Conservation (phyloP, 768 basidiomycete genomes). For the Pulveroboletus ravenelii region DNA sequence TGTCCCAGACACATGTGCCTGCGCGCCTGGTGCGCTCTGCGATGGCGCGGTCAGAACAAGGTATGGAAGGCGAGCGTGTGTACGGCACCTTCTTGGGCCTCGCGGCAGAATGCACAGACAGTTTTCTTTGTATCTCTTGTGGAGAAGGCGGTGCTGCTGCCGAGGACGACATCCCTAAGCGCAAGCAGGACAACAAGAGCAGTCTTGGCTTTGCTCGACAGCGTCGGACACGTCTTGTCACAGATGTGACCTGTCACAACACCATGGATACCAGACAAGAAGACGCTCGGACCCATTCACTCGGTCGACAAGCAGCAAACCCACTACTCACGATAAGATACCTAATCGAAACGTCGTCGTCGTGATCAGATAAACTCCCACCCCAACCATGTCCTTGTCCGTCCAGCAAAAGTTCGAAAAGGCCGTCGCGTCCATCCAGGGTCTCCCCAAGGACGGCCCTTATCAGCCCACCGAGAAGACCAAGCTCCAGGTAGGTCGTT, state of each 20-base stretch:
- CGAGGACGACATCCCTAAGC: slow-evolving; percentile 25
- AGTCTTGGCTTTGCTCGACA: slow-evolving; percentile 1
- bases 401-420: slow-evolving; percentile 61
- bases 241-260: slow-evolving; percentile 21
- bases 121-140: slow-evolving; percentile 82
- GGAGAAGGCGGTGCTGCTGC: slow-evolving; percentile 64
- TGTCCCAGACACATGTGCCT: slow-evolving; percentile 57
- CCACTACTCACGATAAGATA: too few species aligned
- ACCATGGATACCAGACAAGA: neutral
- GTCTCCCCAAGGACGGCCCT: slow-evolving; percentile 67
- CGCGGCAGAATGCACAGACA: slow-evolving; percentile 67
- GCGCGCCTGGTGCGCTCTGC: slow-evolving; percentile 30
- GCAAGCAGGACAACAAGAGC: slow-evolving; percentile 9
- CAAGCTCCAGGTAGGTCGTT: slow-evolving; percentile 66
- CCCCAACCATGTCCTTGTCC: slow-evolving; percentile 47
- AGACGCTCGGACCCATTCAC: neutral
- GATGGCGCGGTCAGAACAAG: slow-evolving; percentile 16
- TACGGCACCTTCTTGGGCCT: slow-evolving; percentile 45
- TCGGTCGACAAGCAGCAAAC: neutral
- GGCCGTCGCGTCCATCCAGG: slow-evolving; percentile 61
- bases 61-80: neutral
- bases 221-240: slow-evolving; percentile 6
- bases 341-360: slow-evolving; percentile 9
- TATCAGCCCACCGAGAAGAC: slow-evolving; percentile 70
- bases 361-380: slow-evolving; percentile 19